Percentiles rank a stretch among this genome's conserved stretches.
phyloP scores from a whole-genome alignment of 148 eudicot species.

The Drosera capensis region DNA sequence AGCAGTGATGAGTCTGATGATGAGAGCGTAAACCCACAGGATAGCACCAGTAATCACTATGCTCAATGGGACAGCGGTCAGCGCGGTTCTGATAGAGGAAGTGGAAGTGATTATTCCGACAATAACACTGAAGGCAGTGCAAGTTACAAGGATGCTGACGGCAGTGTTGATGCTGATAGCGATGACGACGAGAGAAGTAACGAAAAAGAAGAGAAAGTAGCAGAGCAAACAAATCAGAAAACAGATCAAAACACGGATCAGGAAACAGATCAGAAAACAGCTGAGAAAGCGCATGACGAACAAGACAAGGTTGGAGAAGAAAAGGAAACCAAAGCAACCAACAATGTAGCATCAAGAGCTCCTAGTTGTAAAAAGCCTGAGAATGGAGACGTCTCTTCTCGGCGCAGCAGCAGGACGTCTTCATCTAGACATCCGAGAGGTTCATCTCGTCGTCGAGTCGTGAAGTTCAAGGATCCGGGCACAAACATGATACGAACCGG shows the following conservation, averaged over 20 bases:
- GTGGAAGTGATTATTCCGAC: slow-evolving; percentile 7
- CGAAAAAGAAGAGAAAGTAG: slow-evolving; percentile 5
- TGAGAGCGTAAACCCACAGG: slow-evolving; percentile 7
- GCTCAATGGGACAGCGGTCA: neutral
- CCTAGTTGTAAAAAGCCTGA: slow-evolving; percentile 7
- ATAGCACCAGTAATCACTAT: slow-evolving; percentile 7
- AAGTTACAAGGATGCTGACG: slow-evolving; percentile 11
- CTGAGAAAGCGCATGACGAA: neutral
- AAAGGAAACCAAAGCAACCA: no score
- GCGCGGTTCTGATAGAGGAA: neutral
- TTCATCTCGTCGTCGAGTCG: slow-evolving; percentile 16
- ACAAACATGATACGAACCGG: slow-evolving; percentile 4
- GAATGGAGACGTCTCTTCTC: neutral
- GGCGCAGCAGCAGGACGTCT: neutral
- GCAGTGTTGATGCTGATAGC: slow-evolving; percentile 9
- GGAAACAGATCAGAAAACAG: neutral
- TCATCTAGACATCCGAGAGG: neutral
- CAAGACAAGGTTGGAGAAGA: no score
- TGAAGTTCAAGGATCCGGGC: slow-evolving; percentile 30
- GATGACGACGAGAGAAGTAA: neutral
- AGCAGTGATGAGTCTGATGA: slow-evolving; percentile 2
- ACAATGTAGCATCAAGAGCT: no score
- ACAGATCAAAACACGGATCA: neutral
- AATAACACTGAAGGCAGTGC: slow-evolving; percentile 8
- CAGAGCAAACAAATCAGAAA: neutral